Percentiles rank a stretch among this genome's conserved stretches.
phyloP scores from a whole-genome alignment of 129 eudicot species.

The Heracleum sosnowskyi region DNA sequence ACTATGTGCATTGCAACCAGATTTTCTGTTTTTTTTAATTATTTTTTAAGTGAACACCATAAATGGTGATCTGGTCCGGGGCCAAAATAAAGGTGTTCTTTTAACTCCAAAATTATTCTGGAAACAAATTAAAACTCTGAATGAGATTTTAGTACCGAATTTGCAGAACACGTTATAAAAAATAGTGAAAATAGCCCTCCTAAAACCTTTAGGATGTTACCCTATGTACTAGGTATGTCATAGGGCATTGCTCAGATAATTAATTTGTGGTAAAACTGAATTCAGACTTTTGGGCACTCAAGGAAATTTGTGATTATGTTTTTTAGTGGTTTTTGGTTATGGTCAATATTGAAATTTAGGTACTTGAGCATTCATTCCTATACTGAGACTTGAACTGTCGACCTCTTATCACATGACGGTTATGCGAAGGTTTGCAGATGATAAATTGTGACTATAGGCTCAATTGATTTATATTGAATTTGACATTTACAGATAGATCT shows the following conservation, averaged over 20 bases:
- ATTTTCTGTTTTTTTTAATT: not conserved
- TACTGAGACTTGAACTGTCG: not conserved
- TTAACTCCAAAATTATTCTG: no score
- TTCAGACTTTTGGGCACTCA: not conserved
- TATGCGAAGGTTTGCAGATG: not conserved
- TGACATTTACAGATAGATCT: not conserved
- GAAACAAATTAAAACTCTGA: no score
- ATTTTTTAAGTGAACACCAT: no score
- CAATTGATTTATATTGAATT: not conserved
- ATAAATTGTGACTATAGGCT: not conserved
- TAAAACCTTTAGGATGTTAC: not conserved
- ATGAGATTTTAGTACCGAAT: no score
- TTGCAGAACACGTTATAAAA: no score
- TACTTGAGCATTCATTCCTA: not conserved
- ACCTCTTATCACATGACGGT: not conserved
- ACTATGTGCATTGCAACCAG: not conserved
- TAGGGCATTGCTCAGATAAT: not conserved
- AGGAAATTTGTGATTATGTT: not conserved
- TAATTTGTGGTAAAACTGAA: not conserved
- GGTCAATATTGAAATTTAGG: not conserved
- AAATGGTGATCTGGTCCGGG: no score
- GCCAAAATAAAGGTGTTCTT: no score
- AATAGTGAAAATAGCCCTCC: not conserved
- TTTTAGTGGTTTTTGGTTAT: not conserved
- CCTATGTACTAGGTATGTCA: not conserved